A percentile compares a stretch with the other conserved stretches of the same genome.
Evolutionary conservation across 805 yeast species (phyloP).

Genomic region (Candida anglica): DNA sequence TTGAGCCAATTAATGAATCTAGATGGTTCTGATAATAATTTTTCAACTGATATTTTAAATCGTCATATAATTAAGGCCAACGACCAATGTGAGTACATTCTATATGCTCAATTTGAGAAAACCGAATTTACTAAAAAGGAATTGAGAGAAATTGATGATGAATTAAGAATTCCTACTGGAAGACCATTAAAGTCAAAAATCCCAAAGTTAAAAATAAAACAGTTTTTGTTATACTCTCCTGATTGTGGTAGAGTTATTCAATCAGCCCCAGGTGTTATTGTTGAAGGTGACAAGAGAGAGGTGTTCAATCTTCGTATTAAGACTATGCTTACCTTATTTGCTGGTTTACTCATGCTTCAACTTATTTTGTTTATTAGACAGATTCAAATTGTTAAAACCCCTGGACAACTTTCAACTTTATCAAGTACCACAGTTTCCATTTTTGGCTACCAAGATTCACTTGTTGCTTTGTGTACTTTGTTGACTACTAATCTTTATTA

Average conservation of each 20-base stretch:
- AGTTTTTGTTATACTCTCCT: conserved; percentile 75
- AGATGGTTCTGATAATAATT: conserved; percentile 35
- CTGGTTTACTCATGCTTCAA: conserved; percentile 45
- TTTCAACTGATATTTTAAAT: conserved; percentile 36
- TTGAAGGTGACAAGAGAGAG: conserved; percentile 59
- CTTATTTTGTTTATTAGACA: conserved; percentile 60
- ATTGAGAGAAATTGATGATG: conserved; percentile 63
- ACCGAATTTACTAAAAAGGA: conserved; percentile 52
- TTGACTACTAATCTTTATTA: conserved; percentile 53
- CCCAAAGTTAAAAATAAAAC: conserved; percentile 53
- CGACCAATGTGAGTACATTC: conserved; percentile 64
- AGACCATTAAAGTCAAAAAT: conserved; percentile 54
- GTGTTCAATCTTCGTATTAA: conserved; percentile 34
- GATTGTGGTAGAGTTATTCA: conserved; percentile 70
- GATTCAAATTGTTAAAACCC: conserved; percentile 69
- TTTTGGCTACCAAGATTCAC: conserved; percentile 68
- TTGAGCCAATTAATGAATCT: conserved; percentile 41
- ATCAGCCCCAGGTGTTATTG: conserved; percentile 10
- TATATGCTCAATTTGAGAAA: conserved; percentile 66
- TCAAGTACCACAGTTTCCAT: conserved; percentile 54
- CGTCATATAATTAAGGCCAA: conserved; percentile 25
- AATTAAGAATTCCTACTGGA: conserved; percentile 70
- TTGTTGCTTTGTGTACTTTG: conserved; percentile 58
- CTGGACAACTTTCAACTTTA: conserved; percentile 72
- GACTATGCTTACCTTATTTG: conserved; percentile 27